phyloP scores from a whole-genome alignment of 2,329 filamentous ascomycete genomes.

The Cercospora sojina region DNA sequence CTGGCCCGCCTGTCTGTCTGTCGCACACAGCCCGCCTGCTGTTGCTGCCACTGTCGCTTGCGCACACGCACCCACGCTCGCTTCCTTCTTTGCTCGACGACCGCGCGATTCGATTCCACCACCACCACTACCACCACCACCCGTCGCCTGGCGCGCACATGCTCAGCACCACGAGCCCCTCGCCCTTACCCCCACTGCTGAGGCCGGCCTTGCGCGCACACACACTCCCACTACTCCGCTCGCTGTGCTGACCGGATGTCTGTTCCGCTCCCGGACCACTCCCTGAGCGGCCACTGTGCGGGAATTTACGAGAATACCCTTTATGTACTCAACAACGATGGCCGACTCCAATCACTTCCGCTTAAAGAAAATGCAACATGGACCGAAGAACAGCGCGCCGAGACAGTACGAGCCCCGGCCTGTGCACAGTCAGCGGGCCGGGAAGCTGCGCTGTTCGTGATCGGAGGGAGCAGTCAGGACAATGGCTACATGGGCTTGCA shows the following conservation, averaged over 20 bases:
- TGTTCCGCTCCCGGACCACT: slow-evolving; percentile 66
- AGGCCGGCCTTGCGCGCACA: slow-evolving; percentile 4
- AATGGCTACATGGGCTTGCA: slow-evolving; percentile 75
- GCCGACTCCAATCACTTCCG: slow-evolving; percentile 68
- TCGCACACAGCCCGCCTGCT: background rate
- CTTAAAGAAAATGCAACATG: slow-evolving; percentile 70
- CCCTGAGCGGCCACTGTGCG: slow-evolving; percentile 76
- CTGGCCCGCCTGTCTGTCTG: slow-evolving; percentile 1
- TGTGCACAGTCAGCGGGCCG: slow-evolving; percentile 70
- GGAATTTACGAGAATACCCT: slow-evolving; percentile 77
- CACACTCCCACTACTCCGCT: background rate
- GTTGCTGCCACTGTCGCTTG: slow-evolving; percentile 1
- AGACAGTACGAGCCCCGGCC: slow-evolving; percentile 69
- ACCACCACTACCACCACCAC: slow-evolving; percentile 7
- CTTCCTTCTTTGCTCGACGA: slow-evolving; percentile 7
- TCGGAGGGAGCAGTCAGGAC: slow-evolving; percentile 66
- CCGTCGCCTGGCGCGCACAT: slow-evolving; percentile 18
- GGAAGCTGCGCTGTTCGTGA: slow-evolving; percentile 71
- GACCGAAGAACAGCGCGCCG: slow-evolving; percentile 64
- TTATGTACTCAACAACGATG: slow-evolving; percentile 74
- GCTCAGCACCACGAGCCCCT: slow-evolving; percentile 15
- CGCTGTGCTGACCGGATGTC: slow-evolving; percentile 56
- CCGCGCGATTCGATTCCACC: slow-evolving; percentile 4
- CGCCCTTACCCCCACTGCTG: slow-evolving; percentile 1
- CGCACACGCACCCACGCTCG: slow-evolving; percentile 12